Evolutionary conservation across 768 basidiomycete genomes (phyloP), one percentile per base, ranked within the genome.

Genomic region (Pisolithus microcarpus): DNA sequence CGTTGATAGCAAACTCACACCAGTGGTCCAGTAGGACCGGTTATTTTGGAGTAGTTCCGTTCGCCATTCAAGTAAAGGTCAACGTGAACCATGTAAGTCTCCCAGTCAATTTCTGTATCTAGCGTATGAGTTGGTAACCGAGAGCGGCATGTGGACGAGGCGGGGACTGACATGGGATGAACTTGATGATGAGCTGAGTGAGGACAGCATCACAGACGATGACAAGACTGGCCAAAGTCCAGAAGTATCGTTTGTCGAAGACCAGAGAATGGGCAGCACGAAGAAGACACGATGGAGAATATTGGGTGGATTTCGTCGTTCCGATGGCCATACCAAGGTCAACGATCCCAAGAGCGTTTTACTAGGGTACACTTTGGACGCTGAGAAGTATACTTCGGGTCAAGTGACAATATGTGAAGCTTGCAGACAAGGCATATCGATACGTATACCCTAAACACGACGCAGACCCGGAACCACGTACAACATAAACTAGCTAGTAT

Each of bases 61-160:
- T 94, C 85, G 31, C 93, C 93, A 49, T 80, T 78, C 43, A 88
- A 59, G 69, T 89, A 92, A 38, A 86, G 64, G 50, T 84, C 76
- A 1, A 88, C 78, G 48, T 98, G 96, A 48, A 85, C 72, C 82
- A 97, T 91, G 64, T 99, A 99, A 0, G 96, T 97, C 61, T 85
- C 79, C 84, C 91, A 98, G 70, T 99, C 96, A 60, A 99, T 99
- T 70, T 99, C 94, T 10, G 96, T 98, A 71, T 94, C 95, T 97
- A 72, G 46, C 48, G 31, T 44, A 55, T 39, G 38, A 38, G 40
- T 55, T 45, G 54, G 63, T 63, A 34, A 34, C 34, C 34, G 50
- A 60, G 39, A 54, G 46, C 31, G 31, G 43, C 36, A 40, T 43
- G 26, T 43, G 53, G 54, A 54, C 48, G 46, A 24, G 28, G 52